Base-by-base conservation (phyloP, 2,329 filamentous ascomycete species). In the Aspergillus glaucus region DNA sequence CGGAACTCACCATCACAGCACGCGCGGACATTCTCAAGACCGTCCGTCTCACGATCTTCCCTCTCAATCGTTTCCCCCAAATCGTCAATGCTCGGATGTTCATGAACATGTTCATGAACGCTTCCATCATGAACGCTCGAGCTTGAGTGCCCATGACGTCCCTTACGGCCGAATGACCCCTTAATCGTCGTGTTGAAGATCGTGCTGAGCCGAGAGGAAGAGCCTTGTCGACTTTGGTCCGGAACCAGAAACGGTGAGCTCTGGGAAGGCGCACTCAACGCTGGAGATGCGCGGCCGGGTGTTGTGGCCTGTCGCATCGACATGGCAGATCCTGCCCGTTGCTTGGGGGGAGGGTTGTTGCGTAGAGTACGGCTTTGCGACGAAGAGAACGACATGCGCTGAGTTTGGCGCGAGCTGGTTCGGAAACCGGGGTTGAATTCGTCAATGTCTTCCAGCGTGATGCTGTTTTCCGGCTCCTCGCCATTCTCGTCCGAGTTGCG, bases 21-120 rank as follows among this genome's bases (percentile, higher is more conserved):
- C 51, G 92, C 91, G 64, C 93, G 80, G 55, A 98, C 93, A 67
- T 98, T 96, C 76, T 97, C 92, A 61, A 97, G 77, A 53, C 85
- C 79, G 63, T 91, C 87, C 22, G 85, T 77, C 57, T 91, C 87
- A 47, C 82, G 76, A 54, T 81, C 67, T 46, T 74, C 68, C 44
- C 70, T 78, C 70, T 92, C 87, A 60, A 92, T 88, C 55, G 91
- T 83, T 55, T 85, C 79, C 49, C 88, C 78, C 49, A 95, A 67
- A 63, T 96, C 89, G 67, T 95, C 89, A 3, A 87, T 22, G 17
- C 22, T 26, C 22, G 41, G 22, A 28, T 43, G 41, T 6, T 21
- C 39, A 24, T 39, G 36, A 39, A 19, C n/a, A 39, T 39, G 36
- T 7, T 62, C 66, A 41, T 65, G 66, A 15, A 69, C 54, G 46